These are phyloP conservation scores for Podila clonocystis DNA, from an alignment of 192 early-diverging fungal species.

Conservation along the genomic window DNA sequence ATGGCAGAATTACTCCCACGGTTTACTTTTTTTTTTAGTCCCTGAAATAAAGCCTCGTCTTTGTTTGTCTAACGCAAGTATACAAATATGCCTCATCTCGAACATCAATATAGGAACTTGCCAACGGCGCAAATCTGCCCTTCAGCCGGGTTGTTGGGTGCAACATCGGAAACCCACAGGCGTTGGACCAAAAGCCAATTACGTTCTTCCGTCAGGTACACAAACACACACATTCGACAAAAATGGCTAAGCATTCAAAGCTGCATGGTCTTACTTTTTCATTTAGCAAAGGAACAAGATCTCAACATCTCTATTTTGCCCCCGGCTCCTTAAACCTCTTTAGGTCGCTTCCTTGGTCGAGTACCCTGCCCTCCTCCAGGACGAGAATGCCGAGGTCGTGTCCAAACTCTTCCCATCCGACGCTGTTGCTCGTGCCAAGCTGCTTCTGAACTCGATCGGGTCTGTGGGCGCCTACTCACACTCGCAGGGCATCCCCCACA, in stretches of 20 bases:
- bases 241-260: neutral
- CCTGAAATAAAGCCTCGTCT: neutral
- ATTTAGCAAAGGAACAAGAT: neutral
- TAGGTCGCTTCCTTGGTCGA: slow-evolving; percentile 90
- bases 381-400: slow-evolving; percentile 65
- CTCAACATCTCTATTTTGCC: neutral
- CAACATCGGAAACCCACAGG: slow-evolving; percentile 59
- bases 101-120: slow-evolving; percentile 43
- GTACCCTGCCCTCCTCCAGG: slow-evolving; percentile 82
- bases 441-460: slow-evolving; percentile 74
- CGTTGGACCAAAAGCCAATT: slow-evolving; percentile 75
- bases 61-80: neutral
- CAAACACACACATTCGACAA: neutral
- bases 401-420: slow-evolving; percentile 82
- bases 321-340: neutral
- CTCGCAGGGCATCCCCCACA: slow-evolving; percentile 87
- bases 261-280: neutral
- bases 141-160: slow-evolving; percentile 53
- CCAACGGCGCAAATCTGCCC: slow-evolving; percentile 14
- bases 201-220: slow-evolving; percentile 95
- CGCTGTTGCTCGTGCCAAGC: slow-evolving; percentile 85
- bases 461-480: slow-evolving; percentile 93
- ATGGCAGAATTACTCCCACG: too few relatives aligned
- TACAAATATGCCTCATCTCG: too few relatives aligned
- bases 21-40: too few relatives aligned